These are phyloP conservation scores for Gnomoniopsis sp. DNA, from an alignment of 2,329 filamentous ascomycete genomes.

Conservation along the genomic window DNA sequence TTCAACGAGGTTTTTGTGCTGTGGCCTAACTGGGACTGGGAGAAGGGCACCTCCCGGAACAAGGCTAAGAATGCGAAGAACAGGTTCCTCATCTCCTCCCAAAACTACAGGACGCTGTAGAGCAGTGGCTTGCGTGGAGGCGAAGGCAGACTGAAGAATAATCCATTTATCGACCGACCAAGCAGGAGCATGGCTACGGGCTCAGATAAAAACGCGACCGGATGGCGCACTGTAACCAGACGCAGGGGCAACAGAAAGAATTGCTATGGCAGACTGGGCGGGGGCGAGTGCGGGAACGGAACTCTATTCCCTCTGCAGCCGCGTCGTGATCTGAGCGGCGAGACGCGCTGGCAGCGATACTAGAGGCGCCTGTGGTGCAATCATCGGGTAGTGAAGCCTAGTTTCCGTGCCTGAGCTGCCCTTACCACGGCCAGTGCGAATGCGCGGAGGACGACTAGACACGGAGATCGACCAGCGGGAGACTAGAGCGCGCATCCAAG, in stretches of 20 bases:
- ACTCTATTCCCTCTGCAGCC: not conserved
- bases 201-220: not conserved
- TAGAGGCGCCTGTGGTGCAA: not conserved
- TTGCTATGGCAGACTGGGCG: not conserved
- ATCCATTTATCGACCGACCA: no score
- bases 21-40: conserved; percentile 68
- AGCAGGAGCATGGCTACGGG: not conserved
- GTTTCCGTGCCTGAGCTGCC: not conserved
- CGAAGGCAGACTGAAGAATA: not conserved
- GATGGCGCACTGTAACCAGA: not conserved
- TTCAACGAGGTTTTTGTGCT: conserved; percentile 82
- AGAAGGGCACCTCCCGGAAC: conserved; percentile 49
- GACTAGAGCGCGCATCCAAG: not conserved
- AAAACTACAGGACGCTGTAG: conserved; percentile 64
- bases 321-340: not conserved
- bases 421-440: not conserved
- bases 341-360: not conserved
- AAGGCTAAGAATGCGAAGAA: conserved; percentile 33
- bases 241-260: not conserved
- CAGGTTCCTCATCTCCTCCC: conserved; percentile 66
- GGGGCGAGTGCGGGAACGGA: not conserved
- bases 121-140: not conserved
- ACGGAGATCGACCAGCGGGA: not conserved
- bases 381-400: not conserved
- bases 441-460: not conserved